phyloP scores from a whole-genome alignment of 208 protist genomes.

The Trypanosoma cruzi region DNA sequence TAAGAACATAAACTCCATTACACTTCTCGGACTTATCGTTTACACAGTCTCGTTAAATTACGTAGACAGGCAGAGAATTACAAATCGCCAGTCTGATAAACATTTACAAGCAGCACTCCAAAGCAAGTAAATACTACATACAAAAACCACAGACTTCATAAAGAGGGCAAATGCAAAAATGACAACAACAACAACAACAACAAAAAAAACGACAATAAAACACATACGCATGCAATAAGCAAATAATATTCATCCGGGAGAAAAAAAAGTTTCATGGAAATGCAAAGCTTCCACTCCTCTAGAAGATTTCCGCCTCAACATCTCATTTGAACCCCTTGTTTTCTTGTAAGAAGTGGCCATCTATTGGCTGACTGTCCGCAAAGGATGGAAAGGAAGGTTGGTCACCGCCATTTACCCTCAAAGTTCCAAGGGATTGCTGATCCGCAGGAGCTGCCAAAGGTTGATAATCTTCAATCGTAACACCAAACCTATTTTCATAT shows the following conservation, averaged over 20 bases:
- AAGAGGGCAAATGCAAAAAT: not conserved
- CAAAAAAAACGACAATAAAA: too few relatives aligned
- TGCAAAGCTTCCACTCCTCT: not conserved
- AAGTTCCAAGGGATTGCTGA: slow-evolving; percentile 58
- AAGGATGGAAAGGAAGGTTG: slow-evolving; percentile 25
- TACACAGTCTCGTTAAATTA: not conserved
- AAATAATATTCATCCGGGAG: not conserved
- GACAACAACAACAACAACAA: too few relatives aligned
- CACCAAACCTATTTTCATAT: slow-evolving; percentile 81
- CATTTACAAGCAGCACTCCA: not conserved
- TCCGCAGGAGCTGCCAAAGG: slow-evolving; percentile 63
- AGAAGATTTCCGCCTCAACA: not conserved
- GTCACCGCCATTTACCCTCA: slow-evolving; percentile 33
- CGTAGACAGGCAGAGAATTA: not conserved
- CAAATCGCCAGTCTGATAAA: not conserved
- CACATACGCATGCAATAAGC: too few relatives aligned
- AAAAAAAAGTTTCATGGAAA: not conserved
- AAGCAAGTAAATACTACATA: not conserved
- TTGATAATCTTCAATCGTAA: slow-evolving; percentile 80
- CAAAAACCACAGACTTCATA: not conserved
- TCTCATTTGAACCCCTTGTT: slow-evolving; percentile 56
- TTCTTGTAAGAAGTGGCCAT: slow-evolving; percentile 82
- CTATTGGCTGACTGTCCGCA: slow-evolving; percentile 62
- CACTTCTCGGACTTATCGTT: not conserved
- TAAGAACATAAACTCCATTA: not conserved